phyloP scores from a whole-genome alignment of 495 filamentous ascomycete genomes.

The Talaromyces proteolyticus region DNA sequence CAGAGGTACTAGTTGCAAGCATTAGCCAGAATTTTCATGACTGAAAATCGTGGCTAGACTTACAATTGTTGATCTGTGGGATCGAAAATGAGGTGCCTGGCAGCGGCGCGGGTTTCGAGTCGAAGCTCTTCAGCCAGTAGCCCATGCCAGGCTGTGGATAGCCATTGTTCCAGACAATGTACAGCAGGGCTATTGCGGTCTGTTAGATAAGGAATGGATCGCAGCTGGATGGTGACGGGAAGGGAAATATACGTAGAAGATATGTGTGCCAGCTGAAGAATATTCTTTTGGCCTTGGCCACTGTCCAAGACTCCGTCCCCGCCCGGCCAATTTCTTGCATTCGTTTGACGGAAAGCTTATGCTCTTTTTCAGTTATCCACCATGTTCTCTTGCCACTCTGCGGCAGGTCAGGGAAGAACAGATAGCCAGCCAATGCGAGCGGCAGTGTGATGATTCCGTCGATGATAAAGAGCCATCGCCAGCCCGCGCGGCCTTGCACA shows the following conservation, averaged over 20 bases:
- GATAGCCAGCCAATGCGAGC: slow-evolving; percentile 42
- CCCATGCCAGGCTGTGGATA: slow-evolving; percentile 15
- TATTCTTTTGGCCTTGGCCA: slow-evolving; percentile 16
- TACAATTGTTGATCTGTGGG: slow-evolving; percentile 17
- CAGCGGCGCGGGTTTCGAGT: slow-evolving; percentile 16
- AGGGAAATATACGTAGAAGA: slow-evolving; percentile 16
- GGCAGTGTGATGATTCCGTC: slow-evolving; percentile 35
- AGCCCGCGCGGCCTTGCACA: slow-evolving; percentile 29
- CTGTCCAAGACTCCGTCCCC: slow-evolving; percentile 17
- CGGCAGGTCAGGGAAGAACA: slow-evolving; percentile 41
- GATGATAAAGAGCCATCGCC: slow-evolving; percentile 31
- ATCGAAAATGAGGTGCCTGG: slow-evolving; percentile 17
- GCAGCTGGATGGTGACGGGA: no score
- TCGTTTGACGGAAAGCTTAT: slow-evolving; percentile 13
- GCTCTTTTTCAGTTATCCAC: slow-evolving; percentile 21
- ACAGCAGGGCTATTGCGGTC: slow-evolving; percentile 17
- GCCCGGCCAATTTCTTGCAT: slow-evolving; percentile 19
- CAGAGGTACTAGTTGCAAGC: slow-evolving; percentile 11
- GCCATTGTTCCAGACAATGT: slow-evolving; percentile 20
- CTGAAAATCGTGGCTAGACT: not conserved
- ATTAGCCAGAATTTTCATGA: not conserved
- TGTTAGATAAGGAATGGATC: no score
- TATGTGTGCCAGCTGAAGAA: slow-evolving; percentile 22
- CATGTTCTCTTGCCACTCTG: slow-evolving; percentile 18
- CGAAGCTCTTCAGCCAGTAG: slow-evolving; percentile 23